Base-by-base conservation (phyloP, 768 basidiomycete species). In the Leccinum longicurvipes region DNA sequence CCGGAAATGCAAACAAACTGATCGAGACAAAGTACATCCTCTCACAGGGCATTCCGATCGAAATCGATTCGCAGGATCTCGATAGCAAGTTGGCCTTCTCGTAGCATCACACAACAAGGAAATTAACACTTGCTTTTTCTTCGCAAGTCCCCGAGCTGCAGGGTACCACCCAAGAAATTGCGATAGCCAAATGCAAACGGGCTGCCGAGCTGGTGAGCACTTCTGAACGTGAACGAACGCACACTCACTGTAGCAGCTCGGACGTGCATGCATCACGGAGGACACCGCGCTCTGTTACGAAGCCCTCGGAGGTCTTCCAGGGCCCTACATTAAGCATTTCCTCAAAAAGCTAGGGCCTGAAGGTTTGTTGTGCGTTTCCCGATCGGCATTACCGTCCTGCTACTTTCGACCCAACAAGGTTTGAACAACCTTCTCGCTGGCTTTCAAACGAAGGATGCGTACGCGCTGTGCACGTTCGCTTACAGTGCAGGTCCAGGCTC, bases 261-360 rank as follows among this genome's bases (percentile, higher is more conserved):
- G 78, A 29, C 77, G 78, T 0, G 77, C 85, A 8, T 83, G 82
- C 60, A 84, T 85, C 63, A 93, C 91, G 0, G 93, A 99, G 74
- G 97, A 99, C 69, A 99, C 97, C 0, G 93, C 97, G 0, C 81
- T 99, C 6, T 91, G 88, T 61, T 98, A 92, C 66, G 83, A 85
- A 57, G 94, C 97, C 0, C 76, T 98, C 17, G 82, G 86, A 19
- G 96, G 93, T 0, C 81, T 99, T 4, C 97, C 97, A 2, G 97
- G 97, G 0, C 96, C 96, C 0, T 99, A 96, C 74, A 95, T 99
- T 78, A 99, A 99, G 66, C 79, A 91, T 60, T 99, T 99, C 72
- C 74, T 98, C 72, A 78, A 79, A 44, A 80, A 79, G 24, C 71
- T 98, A 6, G 96, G 96, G 2, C 91, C 93, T 68, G 85, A 91